Evolutionary conservation across 345 rosid species (phyloP).

Genomic region (Kandelia obovata): DNA sequence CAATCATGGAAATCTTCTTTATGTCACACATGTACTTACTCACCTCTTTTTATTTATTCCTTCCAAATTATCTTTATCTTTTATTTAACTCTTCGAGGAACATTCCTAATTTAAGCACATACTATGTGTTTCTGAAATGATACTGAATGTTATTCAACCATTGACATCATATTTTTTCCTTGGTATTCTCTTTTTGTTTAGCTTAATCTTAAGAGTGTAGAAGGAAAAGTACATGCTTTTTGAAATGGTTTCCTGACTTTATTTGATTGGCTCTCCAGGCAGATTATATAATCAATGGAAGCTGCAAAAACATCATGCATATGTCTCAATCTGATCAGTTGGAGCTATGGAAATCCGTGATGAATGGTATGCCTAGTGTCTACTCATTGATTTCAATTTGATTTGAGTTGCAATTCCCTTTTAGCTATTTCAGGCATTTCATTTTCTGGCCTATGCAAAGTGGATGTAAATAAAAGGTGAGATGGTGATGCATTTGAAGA

Average conservation of each 20-base stretch:
- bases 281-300: conserved; percentile 83
- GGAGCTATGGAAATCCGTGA: conserved; percentile 79
- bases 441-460: no score
- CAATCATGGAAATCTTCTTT: no score
- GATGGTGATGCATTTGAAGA: no score
- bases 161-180: neutral
- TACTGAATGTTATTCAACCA: neutral
- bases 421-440: no score
- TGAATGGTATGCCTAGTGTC: conserved; percentile 53
- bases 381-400: neutral
- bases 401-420: neutral
- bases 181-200: neutral
- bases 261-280: conserved; percentile 53
- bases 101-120: no score
- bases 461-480: no score
- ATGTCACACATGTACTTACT: no score
- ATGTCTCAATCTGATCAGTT: conserved; percentile 91
- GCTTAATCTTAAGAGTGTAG: neutral
- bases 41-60: no score
- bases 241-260: conserved; percentile 5
- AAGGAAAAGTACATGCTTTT: neutral
- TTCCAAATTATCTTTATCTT: no score
- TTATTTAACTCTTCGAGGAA: no score
- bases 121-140: no score
- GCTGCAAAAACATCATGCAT: conserved; percentile 92